Percentiles rank a stretch among this genome's conserved stretches.
Evolutionary conservation across 345 rosid species (phyloP).

Genomic region (Syzygium aqueum): DNA sequence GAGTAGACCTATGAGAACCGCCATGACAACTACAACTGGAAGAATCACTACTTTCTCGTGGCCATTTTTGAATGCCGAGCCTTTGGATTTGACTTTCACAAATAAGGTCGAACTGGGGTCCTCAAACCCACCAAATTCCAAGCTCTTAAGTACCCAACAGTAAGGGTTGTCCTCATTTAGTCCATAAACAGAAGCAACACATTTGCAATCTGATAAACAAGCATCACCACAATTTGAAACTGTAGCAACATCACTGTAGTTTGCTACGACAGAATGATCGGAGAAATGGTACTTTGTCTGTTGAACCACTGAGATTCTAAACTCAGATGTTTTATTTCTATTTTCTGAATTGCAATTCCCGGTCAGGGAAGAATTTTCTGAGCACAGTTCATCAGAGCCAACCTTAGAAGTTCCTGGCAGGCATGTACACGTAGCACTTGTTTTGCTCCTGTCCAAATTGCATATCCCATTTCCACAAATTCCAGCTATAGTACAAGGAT

Average conservation of each 20-base stretch:
- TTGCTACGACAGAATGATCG: slow-evolving; percentile 46
- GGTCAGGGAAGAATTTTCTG: not conserved
- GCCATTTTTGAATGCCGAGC: not conserved
- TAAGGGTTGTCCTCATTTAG: slow-evolving; percentile 81
- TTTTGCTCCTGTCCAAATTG: slow-evolving; percentile 58
- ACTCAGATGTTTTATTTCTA: slow-evolving; percentile 13
- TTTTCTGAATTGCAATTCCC: not conserved
- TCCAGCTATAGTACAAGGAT: slow-evolving; percentile 83
- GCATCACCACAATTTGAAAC: slow-evolving; percentile 63
- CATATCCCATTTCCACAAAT: slow-evolving; percentile 85
- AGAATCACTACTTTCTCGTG: slow-evolving; percentile 36
- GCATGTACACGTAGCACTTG: slow-evolving; percentile 64
- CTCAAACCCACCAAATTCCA: slow-evolving; percentile 73
- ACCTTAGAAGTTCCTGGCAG: slow-evolving; percentile 52
- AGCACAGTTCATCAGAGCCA: not conserved
- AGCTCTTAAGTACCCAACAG: slow-evolving; percentile 68
- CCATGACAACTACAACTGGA: slow-evolving; percentile 61
- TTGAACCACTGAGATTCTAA: slow-evolving; percentile 50
- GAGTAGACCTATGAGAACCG: slow-evolving; percentile 49
- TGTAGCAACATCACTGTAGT: slow-evolving; percentile 49
- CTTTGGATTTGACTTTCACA: slow-evolving; percentile 46
- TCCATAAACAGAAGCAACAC: slow-evolving; percentile 83
- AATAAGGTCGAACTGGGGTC: slow-evolving; percentile 79
- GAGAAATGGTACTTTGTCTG: slow-evolving; percentile 76
- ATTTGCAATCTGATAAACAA: slow-evolving; percentile 69